Evolutionary conservation across 345 rosid genomes (phyloP).

Genomic region (Gossypium australe): DNA sequence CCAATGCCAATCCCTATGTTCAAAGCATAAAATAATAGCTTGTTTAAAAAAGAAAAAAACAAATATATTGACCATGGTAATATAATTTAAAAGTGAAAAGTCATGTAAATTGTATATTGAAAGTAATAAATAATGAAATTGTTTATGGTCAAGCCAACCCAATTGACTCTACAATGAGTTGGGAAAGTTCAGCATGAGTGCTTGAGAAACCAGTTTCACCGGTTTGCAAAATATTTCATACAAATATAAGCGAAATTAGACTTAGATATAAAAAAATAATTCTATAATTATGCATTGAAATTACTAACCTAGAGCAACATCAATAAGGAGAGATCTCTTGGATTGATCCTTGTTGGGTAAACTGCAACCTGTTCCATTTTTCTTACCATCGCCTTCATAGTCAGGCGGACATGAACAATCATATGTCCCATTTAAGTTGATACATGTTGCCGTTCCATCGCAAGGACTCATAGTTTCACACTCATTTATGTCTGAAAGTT

Average conservation of each 20-base stretch:
- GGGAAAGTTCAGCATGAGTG: too few relatives aligned
- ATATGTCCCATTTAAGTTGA: not conserved
- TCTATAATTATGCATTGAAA: not conserved
- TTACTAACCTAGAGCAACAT: not conserved
- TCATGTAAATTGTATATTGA: too few relatives aligned
- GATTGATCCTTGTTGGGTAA: not conserved
- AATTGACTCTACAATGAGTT: too few relatives aligned
- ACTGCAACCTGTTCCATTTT: conserved; percentile 6
- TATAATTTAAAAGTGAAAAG: too few relatives aligned
- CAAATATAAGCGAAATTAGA: too few relatives aligned
- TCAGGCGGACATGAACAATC: not conserved
- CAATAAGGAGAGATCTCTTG: not conserved
- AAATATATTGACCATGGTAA: too few relatives aligned
- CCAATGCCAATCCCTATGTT: not conserved
- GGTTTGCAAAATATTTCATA: not conserved
- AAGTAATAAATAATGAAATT: too few relatives aligned
- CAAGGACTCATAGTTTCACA: not conserved
- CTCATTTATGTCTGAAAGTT: conserved; percentile 13
- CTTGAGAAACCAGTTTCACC: not conserved
- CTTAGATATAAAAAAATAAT: too few relatives aligned
- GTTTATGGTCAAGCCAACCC: too few relatives aligned
- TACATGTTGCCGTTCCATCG: not conserved
- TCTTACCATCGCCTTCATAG: not conserved
- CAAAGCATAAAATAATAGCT: not conserved
- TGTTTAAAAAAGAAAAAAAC: too few relatives aligned